These are phyloP conservation scores for Phaeotremella skinneri DNA, from an alignment of 768 basidiomycete genomes.

Conservation along the genomic window DNA sequence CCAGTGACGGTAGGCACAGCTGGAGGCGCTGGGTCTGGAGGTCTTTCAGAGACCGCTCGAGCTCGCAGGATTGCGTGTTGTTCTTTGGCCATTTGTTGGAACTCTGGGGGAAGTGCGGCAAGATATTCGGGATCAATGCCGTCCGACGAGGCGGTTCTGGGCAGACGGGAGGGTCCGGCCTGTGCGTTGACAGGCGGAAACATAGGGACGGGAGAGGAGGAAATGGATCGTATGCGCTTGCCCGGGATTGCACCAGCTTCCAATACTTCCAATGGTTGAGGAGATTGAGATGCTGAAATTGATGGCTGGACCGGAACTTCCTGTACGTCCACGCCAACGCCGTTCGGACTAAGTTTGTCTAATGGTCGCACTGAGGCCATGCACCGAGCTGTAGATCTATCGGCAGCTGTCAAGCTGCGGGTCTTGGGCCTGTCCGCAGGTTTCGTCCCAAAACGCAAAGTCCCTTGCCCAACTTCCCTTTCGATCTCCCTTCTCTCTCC, in stretches of 20 bases:
- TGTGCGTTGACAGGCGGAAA: conserved; percentile 11
- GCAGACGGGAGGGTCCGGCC: conserved; percentile 22
- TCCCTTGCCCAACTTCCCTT: conserved; percentile 59
- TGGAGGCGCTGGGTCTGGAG: conserved; percentile 1
- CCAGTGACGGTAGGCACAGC: neutral
- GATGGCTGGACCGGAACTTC: neutral
- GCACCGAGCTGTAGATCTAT: neutral
- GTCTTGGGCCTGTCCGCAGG: conserved; percentile 1
- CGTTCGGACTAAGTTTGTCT: neutral
- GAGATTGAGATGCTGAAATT: neutral
- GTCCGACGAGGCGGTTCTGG: conserved; percentile 19
- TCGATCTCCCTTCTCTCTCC: conserved; percentile 29
- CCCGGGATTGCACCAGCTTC: neutral
- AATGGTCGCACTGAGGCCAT: neutral
- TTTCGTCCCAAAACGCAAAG: conserved; percentile 58
- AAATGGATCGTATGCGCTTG: conserved; percentile 1
- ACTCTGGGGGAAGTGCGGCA: conserved; percentile 37
- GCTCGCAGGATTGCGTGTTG: neutral
- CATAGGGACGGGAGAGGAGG: neutral
- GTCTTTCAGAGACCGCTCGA: conserved; percentile 17
- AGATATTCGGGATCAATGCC: conserved; percentile 47
- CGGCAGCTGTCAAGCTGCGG: neutral
- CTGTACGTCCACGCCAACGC: neutral
- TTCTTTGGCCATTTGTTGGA: conserved; percentile 36
- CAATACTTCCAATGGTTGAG: neutral